Conservation (phyloP, 2,329 filamentous ascomycete genomes). For the Penicillium sp. region DNA sequence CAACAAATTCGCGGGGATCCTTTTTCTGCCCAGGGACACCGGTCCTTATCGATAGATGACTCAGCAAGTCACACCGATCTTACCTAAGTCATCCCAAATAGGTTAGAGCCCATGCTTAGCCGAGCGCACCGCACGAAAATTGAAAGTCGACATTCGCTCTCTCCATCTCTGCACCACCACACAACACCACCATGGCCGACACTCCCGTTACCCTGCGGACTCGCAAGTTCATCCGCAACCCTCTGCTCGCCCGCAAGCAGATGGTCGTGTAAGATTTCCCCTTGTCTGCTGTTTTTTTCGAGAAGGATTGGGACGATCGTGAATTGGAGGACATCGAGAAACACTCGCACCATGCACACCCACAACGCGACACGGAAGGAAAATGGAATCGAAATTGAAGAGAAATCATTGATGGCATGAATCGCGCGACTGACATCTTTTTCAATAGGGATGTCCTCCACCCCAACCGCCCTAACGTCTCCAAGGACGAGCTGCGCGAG, state of each 20-base stretch:
- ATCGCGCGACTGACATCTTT: conserved; percentile 21
- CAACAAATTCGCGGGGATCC: background rate
- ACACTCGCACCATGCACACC: conserved; percentile 8
- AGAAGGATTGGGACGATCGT: background rate
- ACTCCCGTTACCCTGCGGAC: conserved; percentile 78
- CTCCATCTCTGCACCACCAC: conserved; percentile 22
- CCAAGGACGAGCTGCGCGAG: conserved; percentile 95
- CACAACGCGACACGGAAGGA: background rate
- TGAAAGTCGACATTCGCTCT: conserved; percentile 31
- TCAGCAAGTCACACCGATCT: conserved; percentile 3
- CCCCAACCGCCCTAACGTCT: conserved; percentile 96
- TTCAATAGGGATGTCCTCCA: conserved; percentile 88
- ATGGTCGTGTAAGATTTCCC: conserved; percentile 87
- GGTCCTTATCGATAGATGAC: conserved; percentile 1
- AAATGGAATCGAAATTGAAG: background rate
- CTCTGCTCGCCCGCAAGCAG: conserved; percentile 97
- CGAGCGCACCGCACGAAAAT: conserved; percentile 41
- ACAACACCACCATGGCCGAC: conserved; percentile 69
- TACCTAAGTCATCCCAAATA: conserved; percentile 13
- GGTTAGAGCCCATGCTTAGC: conserved; percentile 36
- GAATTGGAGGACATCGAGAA: conserved; percentile 1
- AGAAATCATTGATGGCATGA: background rate
- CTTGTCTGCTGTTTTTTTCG: conserved; percentile 12
- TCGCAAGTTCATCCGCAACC: conserved; percentile 99
- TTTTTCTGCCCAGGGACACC: background rate